A percentile compares a stretch with the other conserved stretches of the same genome.
Evolutionary conservation across 2,329 filamentous ascomycete genomes (phyloP).

Genomic region (Diaporthe batatas): DNA sequence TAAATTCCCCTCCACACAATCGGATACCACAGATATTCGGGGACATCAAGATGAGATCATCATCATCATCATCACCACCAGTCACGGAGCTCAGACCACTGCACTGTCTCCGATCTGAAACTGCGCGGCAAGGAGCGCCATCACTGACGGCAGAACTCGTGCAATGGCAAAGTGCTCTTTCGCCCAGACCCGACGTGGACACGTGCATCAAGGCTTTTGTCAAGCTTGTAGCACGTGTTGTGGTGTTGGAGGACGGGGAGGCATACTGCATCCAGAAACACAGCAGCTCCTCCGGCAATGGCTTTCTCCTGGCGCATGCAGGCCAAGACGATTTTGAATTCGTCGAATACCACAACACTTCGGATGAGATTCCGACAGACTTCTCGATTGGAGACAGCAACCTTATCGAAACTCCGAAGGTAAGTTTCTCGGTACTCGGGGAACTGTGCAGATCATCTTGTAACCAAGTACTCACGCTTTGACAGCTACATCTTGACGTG

Average conservation of each 20-base stretch:
- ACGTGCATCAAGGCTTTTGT: slow-evolving; percentile 38
- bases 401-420: slow-evolving; percentile 14
- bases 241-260: slow-evolving; percentile 39
- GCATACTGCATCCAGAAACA: slow-evolving; percentile 39
- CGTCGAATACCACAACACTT: slow-evolving; percentile 14
- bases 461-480: neutral
- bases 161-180: slow-evolving; percentile 37
- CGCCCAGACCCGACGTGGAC: slow-evolving; percentile 27
- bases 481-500: slow-evolving; percentile 26
- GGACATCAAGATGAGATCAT: slow-evolving; percentile 32
- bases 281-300: neutral
- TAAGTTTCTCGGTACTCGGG: slow-evolving; percentile 10
- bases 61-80: slow-evolving; percentile 38
- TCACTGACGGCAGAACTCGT: neutral
- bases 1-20: neutral
- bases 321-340: slow-evolving; percentile 20
- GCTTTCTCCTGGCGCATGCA: slow-evolving; percentile 32
- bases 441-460: slow-evolving; percentile 1
- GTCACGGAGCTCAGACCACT: slow-evolving; percentile 43
- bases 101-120: slow-evolving; percentile 37
- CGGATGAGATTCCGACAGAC: slow-evolving; percentile 36
- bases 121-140: slow-evolving; percentile 19
- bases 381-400: slow-evolving; percentile 41
- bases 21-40: neutral
- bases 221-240: slow-evolving; percentile 38